phyloP scores from a whole-genome alignment of 768 basidiomycete genomes.

The Brasilioporus rufonigricans region DNA sequence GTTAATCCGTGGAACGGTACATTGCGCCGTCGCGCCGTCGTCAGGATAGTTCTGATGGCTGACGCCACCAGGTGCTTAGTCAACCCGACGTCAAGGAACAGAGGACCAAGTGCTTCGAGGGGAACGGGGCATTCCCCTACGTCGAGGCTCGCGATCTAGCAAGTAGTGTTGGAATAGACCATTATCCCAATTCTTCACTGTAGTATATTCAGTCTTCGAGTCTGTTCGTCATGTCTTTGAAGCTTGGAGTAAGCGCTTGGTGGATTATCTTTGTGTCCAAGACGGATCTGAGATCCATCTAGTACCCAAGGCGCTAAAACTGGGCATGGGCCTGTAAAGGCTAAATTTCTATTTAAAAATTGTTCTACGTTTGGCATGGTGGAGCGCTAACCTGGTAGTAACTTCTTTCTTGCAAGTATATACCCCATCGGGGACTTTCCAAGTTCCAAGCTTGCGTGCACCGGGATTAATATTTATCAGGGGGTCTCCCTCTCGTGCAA shows the following conservation, averaged over 20 bases:
- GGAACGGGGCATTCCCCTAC: slow-evolving; percentile 35
- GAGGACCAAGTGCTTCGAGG: slow-evolving; percentile 55
- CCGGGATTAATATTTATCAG: background rate
- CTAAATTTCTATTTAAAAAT: slow-evolving; percentile 19
- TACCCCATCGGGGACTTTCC: background rate
- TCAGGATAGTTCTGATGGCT: background rate
- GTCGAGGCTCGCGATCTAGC: slow-evolving; percentile 22
- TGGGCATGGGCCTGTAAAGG: slow-evolving; percentile 4
- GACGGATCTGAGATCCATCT: slow-evolving; percentile 20
- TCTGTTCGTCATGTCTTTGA: background rate
- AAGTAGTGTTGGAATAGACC: slow-evolving; percentile 5
- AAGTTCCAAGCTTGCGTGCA: background rate
- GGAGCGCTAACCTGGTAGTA: too few relatives aligned
- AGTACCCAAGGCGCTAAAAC: slow-evolving; percentile 2
- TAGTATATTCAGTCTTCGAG: background rate
- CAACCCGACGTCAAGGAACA: slow-evolving; percentile 48
- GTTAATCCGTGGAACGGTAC: slow-evolving; percentile 32
- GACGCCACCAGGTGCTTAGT: slow-evolving; percentile 21
- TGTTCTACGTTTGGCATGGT: too few relatives aligned
- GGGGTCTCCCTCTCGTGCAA: background rate
- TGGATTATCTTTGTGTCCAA: background rate
- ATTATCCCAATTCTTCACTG: background rate
- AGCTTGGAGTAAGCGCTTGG: background rate
- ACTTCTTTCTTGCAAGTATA: background rate
- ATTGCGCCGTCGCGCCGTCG: slow-evolving; percentile 6